Evolutionary conservation across 306 rosid species (phyloP).

Genomic region (Lablab purpureus): DNA sequence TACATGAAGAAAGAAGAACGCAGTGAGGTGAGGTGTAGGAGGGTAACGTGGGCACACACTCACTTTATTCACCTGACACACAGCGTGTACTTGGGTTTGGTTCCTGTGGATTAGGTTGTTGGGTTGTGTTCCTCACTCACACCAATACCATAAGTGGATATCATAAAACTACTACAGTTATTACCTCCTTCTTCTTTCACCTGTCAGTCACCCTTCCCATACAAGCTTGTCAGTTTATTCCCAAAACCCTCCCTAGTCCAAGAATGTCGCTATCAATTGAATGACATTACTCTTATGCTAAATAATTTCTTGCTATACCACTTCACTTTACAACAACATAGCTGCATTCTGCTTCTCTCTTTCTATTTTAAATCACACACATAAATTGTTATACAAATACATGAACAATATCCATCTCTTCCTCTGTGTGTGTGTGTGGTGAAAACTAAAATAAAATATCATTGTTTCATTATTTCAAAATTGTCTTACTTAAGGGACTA

Average conservation of each 20-base stretch:
- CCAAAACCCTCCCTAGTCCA: slow-evolving; percentile 28
- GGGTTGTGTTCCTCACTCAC: slow-evolving; percentile 44
- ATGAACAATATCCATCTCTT: background rate
- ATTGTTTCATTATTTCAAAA: no score
- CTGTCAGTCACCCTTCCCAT: slow-evolving; percentile 42
- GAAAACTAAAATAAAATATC: background rate
- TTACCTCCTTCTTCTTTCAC: slow-evolving; percentile 35
- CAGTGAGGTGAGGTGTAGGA: slow-evolving; percentile 15
- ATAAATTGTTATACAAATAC: no score
- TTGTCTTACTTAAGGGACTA: no score
- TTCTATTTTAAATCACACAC: background rate
- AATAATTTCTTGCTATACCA: background rate
- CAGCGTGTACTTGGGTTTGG: slow-evolving; percentile 34
- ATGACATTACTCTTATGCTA: background rate
- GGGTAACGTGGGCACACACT: slow-evolving; percentile 46
- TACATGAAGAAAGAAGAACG: background rate
- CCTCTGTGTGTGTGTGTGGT: no score
- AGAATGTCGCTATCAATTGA: slow-evolving; percentile 24
- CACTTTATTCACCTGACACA: slow-evolving; percentile 57
- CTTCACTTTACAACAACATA: background rate
- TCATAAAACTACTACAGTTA: background rate
- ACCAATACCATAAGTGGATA: background rate
- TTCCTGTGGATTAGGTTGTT: slow-evolving; percentile 15
- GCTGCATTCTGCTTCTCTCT: background rate
- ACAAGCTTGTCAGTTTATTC: slow-evolving; percentile 43